These are phyloP conservation scores for Metarhizium anisopliae DNA, from an alignment of 2,329 filamentous ascomycete genomes.

Conservation along the genomic window DNA sequence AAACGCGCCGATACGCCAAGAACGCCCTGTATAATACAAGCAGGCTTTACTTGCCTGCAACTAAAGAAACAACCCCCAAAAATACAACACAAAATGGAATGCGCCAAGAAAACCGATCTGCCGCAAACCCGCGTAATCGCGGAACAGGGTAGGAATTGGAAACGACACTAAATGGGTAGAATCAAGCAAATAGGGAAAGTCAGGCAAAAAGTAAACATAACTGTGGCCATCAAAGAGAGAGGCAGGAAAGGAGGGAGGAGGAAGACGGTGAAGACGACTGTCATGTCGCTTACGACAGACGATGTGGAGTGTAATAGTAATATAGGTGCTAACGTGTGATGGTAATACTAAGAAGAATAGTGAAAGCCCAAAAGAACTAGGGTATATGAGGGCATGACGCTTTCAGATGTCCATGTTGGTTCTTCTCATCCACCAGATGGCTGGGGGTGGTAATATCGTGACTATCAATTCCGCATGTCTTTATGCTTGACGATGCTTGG, in stretches of 20 bases:
- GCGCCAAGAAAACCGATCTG: too few species aligned
- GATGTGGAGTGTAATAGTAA: too few species aligned
- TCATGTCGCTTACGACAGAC: not conserved
- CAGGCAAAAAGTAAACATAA: too few species aligned
- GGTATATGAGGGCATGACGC: not conserved
- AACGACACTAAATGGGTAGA: too few species aligned
- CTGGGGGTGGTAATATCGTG: not conserved
- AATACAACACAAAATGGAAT: too few species aligned
- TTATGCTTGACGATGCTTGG: not conserved
- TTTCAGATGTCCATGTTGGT: not conserved
- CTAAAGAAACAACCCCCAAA: too few species aligned
- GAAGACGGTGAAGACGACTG: not conserved
- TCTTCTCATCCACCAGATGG: not conserved
- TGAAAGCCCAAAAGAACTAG: not conserved
- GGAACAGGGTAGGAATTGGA: too few species aligned
- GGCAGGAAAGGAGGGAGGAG: not conserved
- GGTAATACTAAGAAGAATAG: not conserved
- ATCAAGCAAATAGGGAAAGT: too few species aligned
- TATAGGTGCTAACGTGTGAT: not conserved
- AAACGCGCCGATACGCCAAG: not conserved
- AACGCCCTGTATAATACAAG: not conserved
- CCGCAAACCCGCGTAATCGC: too few species aligned
- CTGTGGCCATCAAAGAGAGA: too few species aligned
- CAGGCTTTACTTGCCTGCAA: not conserved
- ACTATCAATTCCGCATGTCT: not conserved